Evolutionary conservation across 805 yeast genomes (phyloP).

Genomic region (Zygosaccharomyces bailii): DNA sequence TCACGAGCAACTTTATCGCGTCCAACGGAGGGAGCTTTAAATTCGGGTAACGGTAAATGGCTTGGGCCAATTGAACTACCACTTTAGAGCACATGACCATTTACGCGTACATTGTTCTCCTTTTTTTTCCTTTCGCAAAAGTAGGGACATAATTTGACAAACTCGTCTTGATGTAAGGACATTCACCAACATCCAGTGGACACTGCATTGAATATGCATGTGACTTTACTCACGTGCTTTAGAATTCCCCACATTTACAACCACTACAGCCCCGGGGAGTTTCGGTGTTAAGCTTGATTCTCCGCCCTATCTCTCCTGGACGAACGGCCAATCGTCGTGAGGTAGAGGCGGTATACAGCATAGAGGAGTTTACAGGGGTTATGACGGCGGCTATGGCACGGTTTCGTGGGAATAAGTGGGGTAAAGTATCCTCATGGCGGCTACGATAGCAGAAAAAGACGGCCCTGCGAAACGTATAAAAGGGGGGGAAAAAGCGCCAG

Average conservation of each 20-base stretch:
- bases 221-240: too few relatives aligned
- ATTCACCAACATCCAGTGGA: too few relatives aligned
- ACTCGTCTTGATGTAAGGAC: too few relatives aligned
- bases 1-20: background rate
- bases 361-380: too few relatives aligned
- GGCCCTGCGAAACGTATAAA: background rate
- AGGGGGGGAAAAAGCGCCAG: too few relatives aligned
- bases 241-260: too few relatives aligned
- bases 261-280: too few relatives aligned
- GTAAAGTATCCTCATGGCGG: constrained; percentile 1
- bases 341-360: too few relatives aligned
- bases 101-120: background rate
- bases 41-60: background rate
- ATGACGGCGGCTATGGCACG: background rate
- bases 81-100: background rate
- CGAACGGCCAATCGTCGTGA: background rate
- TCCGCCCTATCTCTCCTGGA: background rate
- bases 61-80: background rate
- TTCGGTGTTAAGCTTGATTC: background rate
- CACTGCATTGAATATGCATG: too few relatives aligned
- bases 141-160: too few relatives aligned
- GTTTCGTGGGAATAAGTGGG: background rate
- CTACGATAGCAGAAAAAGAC: background rate
- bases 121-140: background rate
- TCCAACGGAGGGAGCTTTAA: background rate